Evolutionary conservation across 352 stramenopile genomes (phyloP).

Genomic region (Phytophthora sojae): DNA sequence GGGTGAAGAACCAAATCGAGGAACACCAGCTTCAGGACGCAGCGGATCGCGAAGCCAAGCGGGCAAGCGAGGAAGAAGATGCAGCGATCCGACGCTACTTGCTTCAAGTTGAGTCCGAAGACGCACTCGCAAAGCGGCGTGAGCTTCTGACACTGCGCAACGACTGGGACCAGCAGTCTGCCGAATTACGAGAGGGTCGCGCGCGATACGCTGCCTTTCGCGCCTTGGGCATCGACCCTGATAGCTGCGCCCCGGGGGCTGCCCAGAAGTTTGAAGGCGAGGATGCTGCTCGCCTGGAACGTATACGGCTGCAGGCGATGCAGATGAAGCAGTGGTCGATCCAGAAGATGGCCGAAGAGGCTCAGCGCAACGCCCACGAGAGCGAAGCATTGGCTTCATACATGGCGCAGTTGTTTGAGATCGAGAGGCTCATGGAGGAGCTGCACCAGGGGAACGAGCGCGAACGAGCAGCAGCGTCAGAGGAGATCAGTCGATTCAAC

Average conservation of each 20-base stretch:
- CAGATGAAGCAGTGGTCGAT: conserved; percentile 78
- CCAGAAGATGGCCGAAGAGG: conserved; percentile 61
- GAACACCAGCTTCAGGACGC: conserved; percentile 67
- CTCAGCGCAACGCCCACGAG: conserved; percentile 48
- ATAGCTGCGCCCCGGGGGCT: conserved; percentile 57
- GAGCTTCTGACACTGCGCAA: conserved; percentile 73
- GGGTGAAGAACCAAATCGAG: conserved; percentile 78
- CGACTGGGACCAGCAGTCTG: conserved; percentile 65
- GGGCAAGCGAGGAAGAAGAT: conserved; percentile 60
- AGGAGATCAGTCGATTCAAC: conserved; percentile 68
- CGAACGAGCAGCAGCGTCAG: conserved; percentile 52
- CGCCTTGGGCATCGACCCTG: conserved; percentile 55
- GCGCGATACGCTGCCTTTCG: conserved; percentile 44
- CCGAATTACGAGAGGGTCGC: conserved; percentile 34
- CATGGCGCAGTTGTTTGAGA: conserved; percentile 57
- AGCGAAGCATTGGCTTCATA: conserved; percentile 51
- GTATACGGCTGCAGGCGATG: conserved; percentile 66
- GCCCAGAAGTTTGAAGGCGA: conserved; percentile 81
- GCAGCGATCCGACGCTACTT: conserved; percentile 76
- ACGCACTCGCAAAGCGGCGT: conserved; percentile 63
- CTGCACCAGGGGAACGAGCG: conserved; percentile 65
- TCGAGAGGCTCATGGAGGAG: conserved; percentile 63
- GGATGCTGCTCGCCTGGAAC: conserved; percentile 62
- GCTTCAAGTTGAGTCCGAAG: conserved; percentile 80
- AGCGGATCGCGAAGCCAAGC: conserved; percentile 49